Percentiles rank a stretch among this genome's conserved stretches.
Evolutionary conservation across 2,329 filamentous ascomycete species (phyloP).

Genomic region (Apiospora saccharicola): DNA sequence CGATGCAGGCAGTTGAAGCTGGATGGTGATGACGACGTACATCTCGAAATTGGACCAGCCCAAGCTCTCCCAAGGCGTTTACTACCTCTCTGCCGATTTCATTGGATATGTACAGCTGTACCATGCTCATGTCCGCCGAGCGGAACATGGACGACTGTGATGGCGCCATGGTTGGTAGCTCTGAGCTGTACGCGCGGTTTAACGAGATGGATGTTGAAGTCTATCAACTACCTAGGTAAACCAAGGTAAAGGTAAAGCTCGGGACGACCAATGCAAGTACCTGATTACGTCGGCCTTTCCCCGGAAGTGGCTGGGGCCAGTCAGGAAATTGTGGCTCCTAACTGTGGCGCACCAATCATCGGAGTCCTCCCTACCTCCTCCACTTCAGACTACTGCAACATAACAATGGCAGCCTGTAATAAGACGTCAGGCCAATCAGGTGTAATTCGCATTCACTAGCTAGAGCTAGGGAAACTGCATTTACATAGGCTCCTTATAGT

Average conservation of each 20-base stretch:
- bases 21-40: conserved; percentile 61
- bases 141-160: conserved; percentile 95
- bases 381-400: background rate
- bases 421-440: background rate
- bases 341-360: background rate
- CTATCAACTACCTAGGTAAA: conserved; percentile 7
- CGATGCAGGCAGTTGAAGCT: conserved; percentile 31
- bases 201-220: conserved; percentile 20
- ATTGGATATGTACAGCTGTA: conserved; percentile 98
- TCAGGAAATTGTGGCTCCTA: background rate
- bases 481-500: background rate
- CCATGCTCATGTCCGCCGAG: conserved; percentile 99
- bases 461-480: background rate
- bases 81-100: conserved; percentile 98
- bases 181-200: conserved; percentile 23
- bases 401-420: too few species aligned
- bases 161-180: conserved; percentile 60
- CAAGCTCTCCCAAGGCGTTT: conserved; percentile 93
- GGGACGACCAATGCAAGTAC: background rate
- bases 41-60: conserved; percentile 96
- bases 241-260: conserved; percentile 19
- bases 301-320: conserved; percentile 6
- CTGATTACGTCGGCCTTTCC: conserved; percentile 18
- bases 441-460: background rate
- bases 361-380: background rate